Conservation (phyloP, 108 stramenopile genomes). For the Pseudonitzschia multistriata region DNA sequence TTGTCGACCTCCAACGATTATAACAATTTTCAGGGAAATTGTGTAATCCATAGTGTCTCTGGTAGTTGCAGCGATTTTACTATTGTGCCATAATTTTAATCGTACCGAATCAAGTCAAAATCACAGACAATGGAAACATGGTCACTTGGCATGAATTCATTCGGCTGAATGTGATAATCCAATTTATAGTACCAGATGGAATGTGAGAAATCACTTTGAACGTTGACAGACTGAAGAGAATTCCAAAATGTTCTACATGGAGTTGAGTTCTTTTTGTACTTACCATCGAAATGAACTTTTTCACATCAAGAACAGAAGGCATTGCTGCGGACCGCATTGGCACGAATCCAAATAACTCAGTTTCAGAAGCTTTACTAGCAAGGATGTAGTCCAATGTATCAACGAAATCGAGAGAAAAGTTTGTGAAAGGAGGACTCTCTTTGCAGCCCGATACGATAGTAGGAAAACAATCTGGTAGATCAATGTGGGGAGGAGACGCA, state of each 20-base stretch:
- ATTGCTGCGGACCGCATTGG: constrained; percentile 42
- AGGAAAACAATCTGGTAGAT: constrained; percentile 49
- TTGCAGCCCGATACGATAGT: constrained; percentile 41
- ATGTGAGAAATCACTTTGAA: not conserved
- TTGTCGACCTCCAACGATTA: too few relatives aligned
- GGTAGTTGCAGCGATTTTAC: too few relatives aligned
- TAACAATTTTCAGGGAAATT: too few relatives aligned
- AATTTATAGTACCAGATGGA: not conserved
- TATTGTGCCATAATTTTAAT: not conserved
- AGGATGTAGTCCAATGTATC: constrained; percentile 67
- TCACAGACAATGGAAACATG: constrained; percentile 65
- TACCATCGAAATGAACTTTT: constrained; percentile 45
- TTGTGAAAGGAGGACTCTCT: constrained; percentile 52
- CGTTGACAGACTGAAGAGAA: not conserved
- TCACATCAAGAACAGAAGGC: constrained; percentile 42
- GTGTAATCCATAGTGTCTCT: too few relatives aligned
- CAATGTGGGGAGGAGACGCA: constrained; percentile 20
- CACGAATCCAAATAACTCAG: constrained; percentile 30
- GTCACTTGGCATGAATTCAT: constrained; percentile 58
- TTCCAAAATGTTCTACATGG: not conserved
- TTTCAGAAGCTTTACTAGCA: constrained; percentile 27
- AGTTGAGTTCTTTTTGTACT: not conserved
- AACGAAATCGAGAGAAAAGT: constrained; percentile 46
- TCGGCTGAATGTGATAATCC: constrained; percentile 29
- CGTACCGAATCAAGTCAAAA: constrained; percentile 23